These are phyloP conservation scores for Cryptosporidium sp. DNA, from an alignment of 169 alveolate genomes.

Conservation along the genomic window DNA sequence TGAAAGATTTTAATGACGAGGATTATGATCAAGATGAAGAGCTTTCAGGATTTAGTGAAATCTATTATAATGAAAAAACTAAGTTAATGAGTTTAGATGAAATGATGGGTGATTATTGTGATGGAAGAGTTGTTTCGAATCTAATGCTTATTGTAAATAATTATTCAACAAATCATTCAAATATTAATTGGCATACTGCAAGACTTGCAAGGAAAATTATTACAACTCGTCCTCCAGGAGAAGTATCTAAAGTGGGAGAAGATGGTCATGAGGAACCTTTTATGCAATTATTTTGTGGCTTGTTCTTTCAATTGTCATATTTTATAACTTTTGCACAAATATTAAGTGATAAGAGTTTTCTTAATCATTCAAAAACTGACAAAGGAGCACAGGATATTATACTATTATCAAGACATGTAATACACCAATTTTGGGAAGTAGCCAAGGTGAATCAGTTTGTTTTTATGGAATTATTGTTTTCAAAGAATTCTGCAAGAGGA, in stretches of 20 bases:
- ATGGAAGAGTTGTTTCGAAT: conserved; percentile 50
- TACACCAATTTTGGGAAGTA: conserved; percentile 63
- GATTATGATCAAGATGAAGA: conserved; percentile 3
- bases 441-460: conserved; percentile 50
- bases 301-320: conserved; percentile 57
- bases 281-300: conserved; percentile 57
- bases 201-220: conserved; percentile 67
- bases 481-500: conserved; percentile 72
- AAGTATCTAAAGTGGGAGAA: neutral
- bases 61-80: conserved; percentile 27
- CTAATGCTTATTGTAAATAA: conserved; percentile 42
- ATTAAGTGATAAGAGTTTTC: conserved; percentile 39
- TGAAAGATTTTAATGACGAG: conserved; percentile 50
- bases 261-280: neutral
- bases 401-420: conserved; percentile 42
- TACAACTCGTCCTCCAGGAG: conserved; percentile 48
- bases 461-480: conserved; percentile 55
- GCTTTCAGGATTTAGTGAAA: conserved; percentile 23
- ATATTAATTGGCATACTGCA: conserved; percentile 66
- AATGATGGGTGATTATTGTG: conserved; percentile 65
- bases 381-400: conserved; percentile 70
- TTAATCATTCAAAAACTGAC: conserved; percentile 4
- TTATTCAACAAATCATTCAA: conserved; percentile 62
- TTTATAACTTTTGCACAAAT: conserved; percentile 56
- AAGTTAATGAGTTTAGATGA: conserved; percentile 65